Percentiles rank a stretch among this genome's conserved stretches.
Conservation (phyloP, 2,329 filamentous ascomycete genomes). For the Aspergillus arachidicola region DNA sequence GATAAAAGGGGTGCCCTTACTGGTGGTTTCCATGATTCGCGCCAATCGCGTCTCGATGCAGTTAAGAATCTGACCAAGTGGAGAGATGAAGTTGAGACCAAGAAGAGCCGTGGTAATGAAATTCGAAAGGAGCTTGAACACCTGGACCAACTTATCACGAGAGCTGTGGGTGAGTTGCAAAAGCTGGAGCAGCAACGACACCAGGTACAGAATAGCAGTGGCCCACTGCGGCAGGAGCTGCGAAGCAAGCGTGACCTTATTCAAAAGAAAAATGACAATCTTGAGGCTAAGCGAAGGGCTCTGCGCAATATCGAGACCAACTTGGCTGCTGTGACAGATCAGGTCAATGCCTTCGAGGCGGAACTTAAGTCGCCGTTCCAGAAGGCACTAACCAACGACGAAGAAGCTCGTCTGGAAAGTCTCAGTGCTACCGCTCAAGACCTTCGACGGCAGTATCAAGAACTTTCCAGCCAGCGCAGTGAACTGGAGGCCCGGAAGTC, state of each 20-base stretch:
- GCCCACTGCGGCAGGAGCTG: slow-evolving; percentile 76
- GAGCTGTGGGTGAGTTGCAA: slow-evolving; percentile 78
- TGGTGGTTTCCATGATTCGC: slow-evolving; percentile 87
- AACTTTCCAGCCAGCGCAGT: slow-evolving; percentile 71
- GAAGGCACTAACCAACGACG: slow-evolving; percentile 79
- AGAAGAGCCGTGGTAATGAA: slow-evolving; percentile 64
- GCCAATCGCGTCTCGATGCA: slow-evolving; percentile 82
- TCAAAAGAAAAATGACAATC: slow-evolving; percentile 70
- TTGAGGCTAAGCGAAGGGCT: slow-evolving; percentile 69
- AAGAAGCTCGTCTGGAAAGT: slow-evolving; percentile 77
- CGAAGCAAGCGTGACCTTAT: slow-evolving; percentile 73
- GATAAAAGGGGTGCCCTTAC: slow-evolving; percentile 95
- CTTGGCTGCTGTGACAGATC: slow-evolving; percentile 74
- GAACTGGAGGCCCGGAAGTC: slow-evolving; percentile 81
- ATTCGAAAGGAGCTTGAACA: slow-evolving; percentile 72
- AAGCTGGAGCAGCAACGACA: slow-evolving; percentile 78
- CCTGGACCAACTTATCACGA: slow-evolving; percentile 87
- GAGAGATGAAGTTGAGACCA: slow-evolving; percentile 71
- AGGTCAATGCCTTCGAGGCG: slow-evolving; percentile 73
- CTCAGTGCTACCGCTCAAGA: slow-evolving; percentile 71
- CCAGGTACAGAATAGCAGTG: slow-evolving; percentile 79
- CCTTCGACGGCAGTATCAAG: slow-evolving; percentile 74
- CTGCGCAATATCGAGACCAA: slow-evolving; percentile 71
- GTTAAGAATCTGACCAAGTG: slow-evolving; percentile 75
- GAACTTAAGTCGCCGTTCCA: slow-evolving; percentile 89